These are phyloP conservation scores for Hibiscus tridactylites DNA, from an alignment of 345 rosid species.

Conservation along the genomic window DNA sequence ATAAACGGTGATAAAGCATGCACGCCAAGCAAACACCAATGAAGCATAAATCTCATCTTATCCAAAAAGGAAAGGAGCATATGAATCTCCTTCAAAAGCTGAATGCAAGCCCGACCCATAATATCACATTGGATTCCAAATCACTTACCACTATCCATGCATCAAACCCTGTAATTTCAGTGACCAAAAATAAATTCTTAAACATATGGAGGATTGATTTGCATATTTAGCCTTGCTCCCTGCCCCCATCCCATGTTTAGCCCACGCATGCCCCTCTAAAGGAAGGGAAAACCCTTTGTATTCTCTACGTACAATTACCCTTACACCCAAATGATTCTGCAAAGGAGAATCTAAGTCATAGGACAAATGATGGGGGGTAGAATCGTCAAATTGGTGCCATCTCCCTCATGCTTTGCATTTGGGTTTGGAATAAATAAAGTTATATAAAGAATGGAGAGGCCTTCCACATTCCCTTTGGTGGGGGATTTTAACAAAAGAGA, in stretches of 20 bases:
- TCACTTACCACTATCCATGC: not conserved
- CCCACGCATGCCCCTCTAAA: not conserved
- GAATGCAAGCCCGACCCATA: slow-evolving; percentile 8
- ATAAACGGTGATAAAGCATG: not conserved
- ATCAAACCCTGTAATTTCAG: no score
- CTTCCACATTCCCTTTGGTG: slow-evolving; percentile 39
- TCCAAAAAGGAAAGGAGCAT: slow-evolving; percentile 29
- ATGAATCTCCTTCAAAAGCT: slow-evolving; percentile 44
- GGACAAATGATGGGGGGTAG: slow-evolving; percentile 8
- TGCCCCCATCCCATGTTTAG: not conserved
- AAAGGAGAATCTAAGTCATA: not conserved
- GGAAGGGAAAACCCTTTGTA: not conserved
- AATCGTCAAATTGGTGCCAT: slow-evolving; percentile 14
- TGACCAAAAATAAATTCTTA: no score
- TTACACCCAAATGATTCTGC: not conserved
- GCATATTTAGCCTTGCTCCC: slow-evolving; percentile 10
- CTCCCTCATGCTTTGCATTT: slow-evolving; percentile 22
- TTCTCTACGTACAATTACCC: not conserved
- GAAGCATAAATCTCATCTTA: slow-evolving; percentile 41
- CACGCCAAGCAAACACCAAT: not conserved
- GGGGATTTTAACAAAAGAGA: slow-evolving; percentile 38
- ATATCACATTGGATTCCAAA: slow-evolving; percentile 39
- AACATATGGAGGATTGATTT: not conserved
- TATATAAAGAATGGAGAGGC: slow-evolving; percentile 10
- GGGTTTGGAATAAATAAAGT: slow-evolving; percentile 47